Evolutionary conservation across 768 basidiomycete genomes (phyloP).

Genomic region (Suillus decipiens): DNA sequence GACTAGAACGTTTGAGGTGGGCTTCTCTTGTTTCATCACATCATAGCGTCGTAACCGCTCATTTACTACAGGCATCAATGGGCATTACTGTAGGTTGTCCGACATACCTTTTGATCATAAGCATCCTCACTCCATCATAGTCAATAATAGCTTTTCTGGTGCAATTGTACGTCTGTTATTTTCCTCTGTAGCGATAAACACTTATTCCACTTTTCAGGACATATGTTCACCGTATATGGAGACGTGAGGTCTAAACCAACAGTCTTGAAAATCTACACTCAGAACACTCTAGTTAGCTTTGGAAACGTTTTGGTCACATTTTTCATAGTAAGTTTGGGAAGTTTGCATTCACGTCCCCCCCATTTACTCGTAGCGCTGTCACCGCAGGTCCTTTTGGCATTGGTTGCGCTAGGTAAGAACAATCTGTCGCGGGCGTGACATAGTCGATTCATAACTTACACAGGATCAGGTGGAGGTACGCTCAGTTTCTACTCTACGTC

Average conservation of each 20-base stretch:
- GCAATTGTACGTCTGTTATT: slow-evolving; percentile 30
- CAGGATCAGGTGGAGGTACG: slow-evolving; percentile 33
- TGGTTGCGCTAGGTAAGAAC: slow-evolving; percentile 29
- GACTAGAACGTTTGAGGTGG: slow-evolving; percentile 6
- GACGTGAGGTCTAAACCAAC: slow-evolving; percentile 22
- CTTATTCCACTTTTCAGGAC: slow-evolving; percentile 21
- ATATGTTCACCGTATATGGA: slow-evolving; percentile 41
- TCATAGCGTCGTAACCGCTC: background rate
- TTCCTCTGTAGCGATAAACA: background rate
- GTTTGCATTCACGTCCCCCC: background rate
- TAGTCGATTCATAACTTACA: slow-evolving; percentile 1
- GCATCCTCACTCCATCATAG: slow-evolving; percentile 16
- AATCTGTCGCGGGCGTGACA: background rate
- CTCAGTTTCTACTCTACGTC: background rate
- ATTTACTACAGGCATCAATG: slow-evolving; percentile 38
- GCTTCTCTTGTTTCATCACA: background rate
- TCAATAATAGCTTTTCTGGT: slow-evolving; percentile 37
- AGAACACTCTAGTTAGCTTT: slow-evolving; percentile 31
- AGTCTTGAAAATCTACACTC: background rate
- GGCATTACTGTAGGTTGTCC: slow-evolving; percentile 30
- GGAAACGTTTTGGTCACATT: slow-evolving; percentile 30
- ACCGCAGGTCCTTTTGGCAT: slow-evolving; percentile 27
- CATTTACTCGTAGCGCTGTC: background rate
- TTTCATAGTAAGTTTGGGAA: slow-evolving; percentile 30
- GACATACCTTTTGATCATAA: background rate